Percentiles rank a stretch among this genome's conserved stretches.
Conservation (phyloP, 1,284 basidiomycete genomes). For the Fomitopsis pinicola region DNA sequence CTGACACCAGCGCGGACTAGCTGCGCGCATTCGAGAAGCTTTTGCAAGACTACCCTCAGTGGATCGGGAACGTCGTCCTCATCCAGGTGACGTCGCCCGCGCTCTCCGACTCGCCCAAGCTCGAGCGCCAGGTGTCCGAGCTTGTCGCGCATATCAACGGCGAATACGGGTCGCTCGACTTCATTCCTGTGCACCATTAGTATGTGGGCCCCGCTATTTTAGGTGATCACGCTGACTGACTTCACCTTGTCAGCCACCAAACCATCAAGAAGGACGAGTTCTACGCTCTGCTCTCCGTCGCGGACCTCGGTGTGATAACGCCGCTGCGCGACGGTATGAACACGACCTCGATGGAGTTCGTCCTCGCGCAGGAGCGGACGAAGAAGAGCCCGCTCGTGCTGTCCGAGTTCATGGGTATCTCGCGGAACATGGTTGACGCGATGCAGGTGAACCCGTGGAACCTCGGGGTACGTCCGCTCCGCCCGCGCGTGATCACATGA, state of each 20-base stretch:
- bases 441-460: conserved; percentile 90
- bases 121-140: conserved; percentile 93
- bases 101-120: conserved; percentile 87
- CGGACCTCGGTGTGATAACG: conserved; percentile 94
- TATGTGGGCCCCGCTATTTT: conserved; percentile 32
- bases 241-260: conserved; percentile 68
- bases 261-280: conserved; percentile 98
- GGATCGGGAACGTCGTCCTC: conserved; percentile 87
- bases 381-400: conserved; percentile 86
- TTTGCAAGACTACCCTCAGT: conserved; percentile 90
- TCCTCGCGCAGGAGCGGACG: conserved; percentile 85
- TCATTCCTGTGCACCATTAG: conserved; percentile 99
- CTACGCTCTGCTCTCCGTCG: conserved; percentile 93
- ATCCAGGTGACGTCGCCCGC: conserved; percentile 95
- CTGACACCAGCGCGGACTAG: conserved; percentile 29
- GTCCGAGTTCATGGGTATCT: conserved; percentile 98
- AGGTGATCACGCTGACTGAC: background rate
- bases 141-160: conserved; percentile 97
- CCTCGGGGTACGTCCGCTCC: conserved; percentile 56
- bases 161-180: conserved; percentile 92
- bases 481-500: background rate
- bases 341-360: conserved; percentile 98
- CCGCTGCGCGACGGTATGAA: conserved; percentile 98
- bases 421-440: conserved; percentile 80
- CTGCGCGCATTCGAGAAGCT: conserved; percentile 96